Evolutionary conservation across 495 filamentous ascomycete species (phyloP).

Genomic region (Evernia prunastri): DNA sequence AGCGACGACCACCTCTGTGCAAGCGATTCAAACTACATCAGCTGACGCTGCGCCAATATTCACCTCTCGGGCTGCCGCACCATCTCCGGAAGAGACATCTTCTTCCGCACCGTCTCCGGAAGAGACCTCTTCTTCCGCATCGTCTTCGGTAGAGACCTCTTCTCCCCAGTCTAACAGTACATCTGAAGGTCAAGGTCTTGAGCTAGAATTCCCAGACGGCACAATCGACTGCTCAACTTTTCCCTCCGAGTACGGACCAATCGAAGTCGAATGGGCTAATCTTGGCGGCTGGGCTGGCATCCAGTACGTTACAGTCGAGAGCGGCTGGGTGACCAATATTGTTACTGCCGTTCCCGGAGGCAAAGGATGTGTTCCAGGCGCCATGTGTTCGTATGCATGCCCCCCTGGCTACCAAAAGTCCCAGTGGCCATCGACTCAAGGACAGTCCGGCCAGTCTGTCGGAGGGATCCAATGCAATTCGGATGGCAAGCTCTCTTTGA

Average conservation of each 20-base stretch:
- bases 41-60: not conserved
- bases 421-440: constrained; percentile 83
- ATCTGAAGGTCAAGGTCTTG: constrained; percentile 47
- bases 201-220: constrained; percentile 71
- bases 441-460: constrained; percentile 73
- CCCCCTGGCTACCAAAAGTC: constrained; percentile 86
- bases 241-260: constrained; percentile 77
- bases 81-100: constrained; percentile 28
- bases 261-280: constrained; percentile 60
- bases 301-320: constrained; percentile 48
- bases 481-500: constrained; percentile 69
- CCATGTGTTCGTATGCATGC: constrained; percentile 91
- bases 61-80: not conserved
- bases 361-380: constrained; percentile 49
- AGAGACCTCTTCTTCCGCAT: not conserved
- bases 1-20: not conserved
- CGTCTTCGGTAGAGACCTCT: constrained; percentile 29
- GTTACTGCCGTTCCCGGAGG: constrained; percentile 51
- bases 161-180: not conserved
- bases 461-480: constrained; percentile 79
- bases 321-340: constrained; percentile 49
- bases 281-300: constrained; percentile 77
- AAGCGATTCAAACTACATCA: not conserved
- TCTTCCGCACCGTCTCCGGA: too few species aligned
- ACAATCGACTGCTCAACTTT: constrained; percentile 63